A percentile compares a stretch with the other conserved stretches of the same genome.
Conservation (phyloP, 2,329 filamentous ascomycete species). For the Colletotrichum spaethianum region DNA sequence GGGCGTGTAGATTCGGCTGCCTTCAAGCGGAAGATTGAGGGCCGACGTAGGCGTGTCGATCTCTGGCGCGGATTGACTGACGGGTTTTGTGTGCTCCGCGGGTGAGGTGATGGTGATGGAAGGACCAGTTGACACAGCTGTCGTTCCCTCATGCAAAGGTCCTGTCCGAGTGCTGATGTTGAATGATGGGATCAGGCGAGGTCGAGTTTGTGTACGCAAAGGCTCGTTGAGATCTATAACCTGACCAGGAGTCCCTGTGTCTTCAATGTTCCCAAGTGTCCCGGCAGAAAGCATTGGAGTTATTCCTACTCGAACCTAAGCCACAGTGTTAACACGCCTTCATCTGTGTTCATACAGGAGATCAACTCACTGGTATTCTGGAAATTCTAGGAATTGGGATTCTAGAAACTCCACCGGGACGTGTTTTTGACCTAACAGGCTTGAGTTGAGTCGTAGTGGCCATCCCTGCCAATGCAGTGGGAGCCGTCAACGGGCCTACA, state of each 20-base stretch:
- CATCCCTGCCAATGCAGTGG: conserved; percentile 5
- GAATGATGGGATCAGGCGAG: not conserved
- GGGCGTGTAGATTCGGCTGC: conserved; percentile 21
- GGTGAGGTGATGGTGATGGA: conserved; percentile 8
- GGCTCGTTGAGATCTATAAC: not conserved
- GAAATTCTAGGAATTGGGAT: not conserved
- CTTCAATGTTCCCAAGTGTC: not conserved
- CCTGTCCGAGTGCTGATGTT: not conserved
- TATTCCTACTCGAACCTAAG: not conserved
- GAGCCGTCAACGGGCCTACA: not conserved
- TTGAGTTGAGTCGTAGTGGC: not conserved
- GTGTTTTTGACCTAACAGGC: not conserved
- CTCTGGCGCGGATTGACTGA: not conserved
- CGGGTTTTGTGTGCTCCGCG: not conserved
- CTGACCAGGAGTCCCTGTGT: not conserved
- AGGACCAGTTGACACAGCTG: not conserved
- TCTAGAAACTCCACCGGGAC: not conserved
- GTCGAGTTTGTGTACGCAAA: not conserved
- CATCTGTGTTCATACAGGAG: too few species aligned
- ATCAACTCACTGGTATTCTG: not conserved
- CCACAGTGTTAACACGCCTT: not conserved
- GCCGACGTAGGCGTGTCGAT: too few species aligned
- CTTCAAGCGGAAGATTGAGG: not conserved
- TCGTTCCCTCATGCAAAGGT: not conserved
- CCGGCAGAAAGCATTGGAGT: not conserved